These are phyloP conservation scores for Cutaneotrichosporon cutaneum DNA, from an alignment of 1,284 basidiomycete species.

Conservation along the genomic window DNA sequence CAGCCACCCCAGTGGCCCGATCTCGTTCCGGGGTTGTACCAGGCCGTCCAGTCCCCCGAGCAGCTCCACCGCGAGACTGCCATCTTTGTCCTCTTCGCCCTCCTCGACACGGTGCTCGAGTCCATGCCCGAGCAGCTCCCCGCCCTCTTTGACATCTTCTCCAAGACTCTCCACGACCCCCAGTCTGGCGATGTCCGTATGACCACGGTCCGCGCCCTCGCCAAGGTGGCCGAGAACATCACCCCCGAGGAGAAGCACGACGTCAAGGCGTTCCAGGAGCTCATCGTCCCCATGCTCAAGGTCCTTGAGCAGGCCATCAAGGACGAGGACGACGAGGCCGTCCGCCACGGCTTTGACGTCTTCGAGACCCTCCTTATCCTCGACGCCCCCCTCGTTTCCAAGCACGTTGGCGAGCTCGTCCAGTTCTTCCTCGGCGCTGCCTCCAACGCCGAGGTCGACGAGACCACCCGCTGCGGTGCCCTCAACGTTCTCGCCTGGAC, in stretches of 20 bases:
- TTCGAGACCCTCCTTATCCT: conserved; percentile 93
- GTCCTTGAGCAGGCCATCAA: conserved; percentile 89
- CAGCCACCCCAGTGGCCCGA: conserved; percentile 72
- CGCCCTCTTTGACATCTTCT: conserved; percentile 80
- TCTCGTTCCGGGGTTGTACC: conserved; percentile 83
- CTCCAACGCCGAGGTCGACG: conserved; percentile 73
- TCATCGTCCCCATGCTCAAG: conserved; percentile 85
- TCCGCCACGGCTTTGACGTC: conserved; percentile 90
- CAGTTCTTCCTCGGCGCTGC: conserved; percentile 86
- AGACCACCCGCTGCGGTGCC: conserved; percentile 82
- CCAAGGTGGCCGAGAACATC: conserved; percentile 91
- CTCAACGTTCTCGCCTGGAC: conserved; percentile 96
- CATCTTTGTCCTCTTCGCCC: conserved; percentile 84
- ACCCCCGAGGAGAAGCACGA: conserved; percentile 83
- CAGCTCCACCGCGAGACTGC: conserved; percentile 85
- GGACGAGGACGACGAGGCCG: conserved; percentile 73
- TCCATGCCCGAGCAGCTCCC: conserved; percentile 76
- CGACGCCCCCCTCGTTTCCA: conserved; percentile 87
- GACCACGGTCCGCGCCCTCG: conserved; percentile 84
- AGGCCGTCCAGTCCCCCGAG: conserved; percentile 69
- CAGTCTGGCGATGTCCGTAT: conserved; percentile 89
- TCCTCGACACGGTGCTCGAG: conserved; percentile 89
- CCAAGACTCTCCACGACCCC: conserved; percentile 74
- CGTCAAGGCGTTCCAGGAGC: conserved; percentile 83
- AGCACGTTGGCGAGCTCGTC: conserved; percentile 83